Evolutionary conservation across 2,329 filamentous ascomycete genomes (phyloP).

Genomic region (Incumbomyces lentus): DNA sequence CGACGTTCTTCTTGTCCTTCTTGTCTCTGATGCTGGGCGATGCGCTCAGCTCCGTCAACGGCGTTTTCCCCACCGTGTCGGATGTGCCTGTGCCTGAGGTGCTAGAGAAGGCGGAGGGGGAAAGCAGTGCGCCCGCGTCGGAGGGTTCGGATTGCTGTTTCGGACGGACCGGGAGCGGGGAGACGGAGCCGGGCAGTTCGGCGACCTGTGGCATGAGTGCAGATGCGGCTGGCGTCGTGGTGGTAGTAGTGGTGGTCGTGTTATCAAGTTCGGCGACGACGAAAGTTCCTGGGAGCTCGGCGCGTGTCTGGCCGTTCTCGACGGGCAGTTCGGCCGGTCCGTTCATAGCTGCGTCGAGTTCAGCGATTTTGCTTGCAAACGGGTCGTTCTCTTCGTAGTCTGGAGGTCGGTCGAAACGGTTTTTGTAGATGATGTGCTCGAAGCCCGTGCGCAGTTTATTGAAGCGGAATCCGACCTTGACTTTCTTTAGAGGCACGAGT

Average conservation of each 20-base stretch:
- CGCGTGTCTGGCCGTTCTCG: conserved; percentile 1
- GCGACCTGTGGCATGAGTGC: background rate
- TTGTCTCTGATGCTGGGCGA: conserved; percentile 3
- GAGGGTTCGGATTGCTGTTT: background rate
- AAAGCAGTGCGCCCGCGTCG: background rate
- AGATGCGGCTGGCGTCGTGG: background rate
- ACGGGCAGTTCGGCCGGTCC: conserved; percentile 8
- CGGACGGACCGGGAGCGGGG: conserved; percentile 4
- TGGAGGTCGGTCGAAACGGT: conserved; percentile 14
- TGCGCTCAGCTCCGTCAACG: background rate
- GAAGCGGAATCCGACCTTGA: conserved; percentile 12
- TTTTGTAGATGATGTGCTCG: conserved; percentile 19
- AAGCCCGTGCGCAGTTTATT: conserved; percentile 13
- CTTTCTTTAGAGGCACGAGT: conserved; percentile 15
- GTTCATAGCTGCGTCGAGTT: conserved; percentile 9
- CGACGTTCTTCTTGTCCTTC: conserved; percentile 2
- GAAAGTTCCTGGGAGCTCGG: conserved; percentile 11
- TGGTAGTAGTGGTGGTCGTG: background rate
- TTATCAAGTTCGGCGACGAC: conserved; percentile 1
- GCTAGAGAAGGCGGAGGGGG: background rate
- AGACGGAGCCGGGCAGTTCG: conserved; percentile 8
- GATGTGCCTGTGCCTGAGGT: background rate
- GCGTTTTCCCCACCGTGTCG: background rate
- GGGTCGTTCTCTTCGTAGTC: conserved; percentile 7
- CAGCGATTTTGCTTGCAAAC: conserved; percentile 6